Conservation (phyloP, 768 basidiomycete species). For the Mycena floridula region DNA sequence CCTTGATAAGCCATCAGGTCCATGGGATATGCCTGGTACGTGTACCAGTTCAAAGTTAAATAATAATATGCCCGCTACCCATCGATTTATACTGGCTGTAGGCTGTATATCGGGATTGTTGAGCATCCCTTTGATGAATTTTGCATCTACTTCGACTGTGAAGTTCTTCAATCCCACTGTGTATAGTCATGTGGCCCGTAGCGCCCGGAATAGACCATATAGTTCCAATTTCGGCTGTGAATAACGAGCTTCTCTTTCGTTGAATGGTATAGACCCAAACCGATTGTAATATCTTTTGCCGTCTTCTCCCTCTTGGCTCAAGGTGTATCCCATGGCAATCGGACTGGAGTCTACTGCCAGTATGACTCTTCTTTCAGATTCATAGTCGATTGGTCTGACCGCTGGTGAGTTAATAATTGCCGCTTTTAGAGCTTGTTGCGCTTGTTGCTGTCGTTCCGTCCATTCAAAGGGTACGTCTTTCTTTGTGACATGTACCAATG, state of each 20-base stretch:
- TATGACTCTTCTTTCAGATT: conserved; percentile 20
- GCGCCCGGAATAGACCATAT: conserved; percentile 25
- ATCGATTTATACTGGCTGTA: conserved; percentile 18
- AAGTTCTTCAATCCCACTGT: conserved; percentile 26
- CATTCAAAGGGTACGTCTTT: conserved; percentile 24
- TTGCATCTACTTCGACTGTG: conserved; percentile 30
- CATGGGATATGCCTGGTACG: conserved; percentile 15
- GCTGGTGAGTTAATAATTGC: conserved; percentile 16
- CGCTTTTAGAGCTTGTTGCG: conserved; percentile 19
- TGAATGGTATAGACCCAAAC: conserved; percentile 34
- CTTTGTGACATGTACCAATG: conserved; percentile 18
- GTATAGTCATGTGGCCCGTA: conserved; percentile 14
- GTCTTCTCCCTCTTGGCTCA: conserved; percentile 24
- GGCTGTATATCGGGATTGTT: conserved; percentile 19
- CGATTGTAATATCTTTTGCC: conserved; percentile 18
- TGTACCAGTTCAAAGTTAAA: conserved; percentile 27
- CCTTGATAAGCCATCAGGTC: conserved; percentile 25
- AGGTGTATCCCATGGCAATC: conserved; percentile 28
- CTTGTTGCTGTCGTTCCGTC: conserved; percentile 15
- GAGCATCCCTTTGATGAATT: conserved; percentile 31
- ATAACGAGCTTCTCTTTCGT: conserved; percentile 24
- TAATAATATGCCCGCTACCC: conserved; percentile 19
- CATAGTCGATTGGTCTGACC: conserved; percentile 26
- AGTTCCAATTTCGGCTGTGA: conserved; percentile 36
- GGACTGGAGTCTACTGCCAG: conserved; percentile 30